Conservation (phyloP, 352 stramenopile genomes). For the Globisporangium alternatum region DNA sequence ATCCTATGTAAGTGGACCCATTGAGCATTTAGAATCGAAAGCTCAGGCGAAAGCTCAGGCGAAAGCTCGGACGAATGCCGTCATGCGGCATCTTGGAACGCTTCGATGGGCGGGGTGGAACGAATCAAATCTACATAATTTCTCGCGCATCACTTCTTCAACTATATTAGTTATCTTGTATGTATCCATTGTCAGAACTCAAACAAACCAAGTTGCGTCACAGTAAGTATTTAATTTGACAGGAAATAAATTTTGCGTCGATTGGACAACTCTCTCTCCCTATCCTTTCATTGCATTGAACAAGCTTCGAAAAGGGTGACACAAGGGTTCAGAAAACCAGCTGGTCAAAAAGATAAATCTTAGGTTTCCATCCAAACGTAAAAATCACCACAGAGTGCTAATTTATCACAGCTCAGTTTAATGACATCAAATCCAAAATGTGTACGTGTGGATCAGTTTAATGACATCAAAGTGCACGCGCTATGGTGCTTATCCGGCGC, state of each 20-base stretch:
- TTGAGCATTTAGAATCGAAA: too few relatives aligned
- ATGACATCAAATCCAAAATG: too few relatives aligned
- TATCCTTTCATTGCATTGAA: constrained; percentile 4
- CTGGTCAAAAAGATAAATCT: not conserved
- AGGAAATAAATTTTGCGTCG: not conserved
- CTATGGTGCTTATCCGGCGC: constrained; percentile 38
- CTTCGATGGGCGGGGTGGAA: not conserved
- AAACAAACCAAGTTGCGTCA: not conserved
- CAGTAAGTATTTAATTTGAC: not conserved
- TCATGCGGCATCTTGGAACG: not conserved
- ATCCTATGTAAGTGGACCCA: too few relatives aligned
- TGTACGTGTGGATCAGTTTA: too few relatives aligned
- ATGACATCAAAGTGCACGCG: too few relatives aligned
- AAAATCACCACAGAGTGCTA: too few relatives aligned
- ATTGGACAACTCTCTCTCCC: too few relatives aligned
- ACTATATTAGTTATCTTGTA: not conserved
- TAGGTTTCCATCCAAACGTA: too few relatives aligned
- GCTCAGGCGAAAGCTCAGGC: not conserved
- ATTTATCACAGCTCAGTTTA: too few relatives aligned
- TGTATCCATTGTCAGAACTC: not conserved
- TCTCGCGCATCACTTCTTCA: not conserved
- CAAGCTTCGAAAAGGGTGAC: not conserved
- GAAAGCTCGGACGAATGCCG: not conserved
- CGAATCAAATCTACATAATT: not conserved
- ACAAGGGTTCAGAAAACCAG: not conserved